A percentile compares a stretch with the other conserved stretches of the same genome.
These are phyloP conservation scores for Cryptomeria japonica DNA, from an alignment of 75 land plant genomes.

Conservation along the genomic window DNA sequence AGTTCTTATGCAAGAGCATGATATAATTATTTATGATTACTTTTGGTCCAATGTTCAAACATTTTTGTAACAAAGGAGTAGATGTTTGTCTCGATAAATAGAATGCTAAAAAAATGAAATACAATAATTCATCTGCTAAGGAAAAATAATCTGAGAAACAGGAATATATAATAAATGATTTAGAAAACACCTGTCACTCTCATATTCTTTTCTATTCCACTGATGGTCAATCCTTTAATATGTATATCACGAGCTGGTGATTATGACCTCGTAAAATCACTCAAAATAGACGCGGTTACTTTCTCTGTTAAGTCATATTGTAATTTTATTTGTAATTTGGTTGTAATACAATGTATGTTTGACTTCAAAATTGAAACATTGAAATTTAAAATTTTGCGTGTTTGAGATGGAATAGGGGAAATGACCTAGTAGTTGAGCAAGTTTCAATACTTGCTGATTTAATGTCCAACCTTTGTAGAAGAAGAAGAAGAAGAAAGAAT, in stretches of 20 bases:
- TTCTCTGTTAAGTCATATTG: slow-evolving; percentile 63
- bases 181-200: background rate
- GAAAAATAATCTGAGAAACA: background rate
- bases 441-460: no score
- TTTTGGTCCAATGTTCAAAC: slow-evolving; percentile 80
- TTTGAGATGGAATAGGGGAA: no score
- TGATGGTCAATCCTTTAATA: background rate
- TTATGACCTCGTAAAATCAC: slow-evolving; percentile 93
- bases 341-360: no score
- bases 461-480: no score
- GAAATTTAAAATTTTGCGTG: no score
- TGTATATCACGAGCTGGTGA: slow-evolving; percentile 57
- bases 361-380: no score
- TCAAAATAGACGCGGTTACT: slow-evolving; percentile 87
- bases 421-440: no score
- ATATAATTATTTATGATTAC: background rate
- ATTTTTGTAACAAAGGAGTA: slow-evolving; percentile 97
- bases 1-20: background rate
- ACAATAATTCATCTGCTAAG: background rate
- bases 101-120: background rate
- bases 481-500: no score
- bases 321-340: background rate
- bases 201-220: background rate
- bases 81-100: slow-evolving; percentile 85
- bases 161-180: background rate